Base-by-base conservation (phyloP, 176 grass and related monocot genomes). In the Eleusine coracana region DNA sequence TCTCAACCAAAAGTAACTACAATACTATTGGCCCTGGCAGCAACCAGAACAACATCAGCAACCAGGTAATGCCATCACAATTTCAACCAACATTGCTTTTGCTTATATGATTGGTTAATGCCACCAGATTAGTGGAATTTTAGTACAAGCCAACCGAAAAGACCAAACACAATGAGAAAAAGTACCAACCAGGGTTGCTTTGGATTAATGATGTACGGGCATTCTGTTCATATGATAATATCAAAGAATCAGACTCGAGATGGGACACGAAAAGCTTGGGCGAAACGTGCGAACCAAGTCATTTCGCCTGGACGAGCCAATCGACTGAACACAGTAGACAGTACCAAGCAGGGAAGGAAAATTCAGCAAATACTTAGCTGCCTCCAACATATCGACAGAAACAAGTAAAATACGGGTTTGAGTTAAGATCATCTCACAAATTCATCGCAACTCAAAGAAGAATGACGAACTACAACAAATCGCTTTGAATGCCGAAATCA, bases 131-230 rank as follows among this genome's bases (percentile, higher is more conserved):
- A 75, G 60, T 54, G 48, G 59, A 70, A 54, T 69, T 80, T 70
- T 13, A 36, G 42, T 75, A 64, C 68, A 70, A 65, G 71, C 65
- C 76, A 85, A 89, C 82, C 13, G 14, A 50, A 70, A 63, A 10
- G 0, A 86, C 74, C 73, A 86, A 69, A 74, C 73, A 74, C 60
- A 73, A 68, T 82, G 78, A 42, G 39, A 73, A 73, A 72, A 83
- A 68, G 78, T 50, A 86, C 83, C 74, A 87, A 75, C 83, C 51
- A 10, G 12, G 41, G n/a, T 3, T 50, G 29, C 40, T 42, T 37
- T 73, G 29, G 20, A 68, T 73, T 51, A 70, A 64, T 70, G 68
- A 73, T 34, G 80, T 52, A 64, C 21, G 10, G 16, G 21, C 66
- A 73, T 59, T 61, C 16, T 34, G 28, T 27, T 69, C 51, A 63